A percentile compares a stretch with the other conserved stretches of the same genome.
Evolutionary conservation across 2,329 filamentous ascomycete species (phyloP).

Genomic region (Aspergillus sp.): DNA sequence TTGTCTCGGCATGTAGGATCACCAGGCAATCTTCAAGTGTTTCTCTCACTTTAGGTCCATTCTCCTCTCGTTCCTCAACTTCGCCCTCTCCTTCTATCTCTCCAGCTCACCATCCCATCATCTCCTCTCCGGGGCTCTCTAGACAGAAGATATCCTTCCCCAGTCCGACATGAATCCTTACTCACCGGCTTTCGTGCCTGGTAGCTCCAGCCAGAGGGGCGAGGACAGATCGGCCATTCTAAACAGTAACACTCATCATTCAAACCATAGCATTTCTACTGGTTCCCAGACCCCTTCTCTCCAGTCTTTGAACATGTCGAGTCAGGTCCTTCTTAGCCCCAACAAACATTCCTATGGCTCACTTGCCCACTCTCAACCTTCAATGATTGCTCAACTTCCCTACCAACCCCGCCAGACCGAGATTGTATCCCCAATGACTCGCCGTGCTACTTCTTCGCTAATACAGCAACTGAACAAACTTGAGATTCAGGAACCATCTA

Average conservation of each 20-base stretch:
- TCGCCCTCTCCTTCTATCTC: not conserved
- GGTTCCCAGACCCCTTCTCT: not conserved
- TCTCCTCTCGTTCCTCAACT: not conserved
- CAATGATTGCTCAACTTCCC: not conserved
- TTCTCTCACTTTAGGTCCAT: not conserved
- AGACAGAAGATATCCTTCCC: not conserved
- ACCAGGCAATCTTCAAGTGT: not conserved
- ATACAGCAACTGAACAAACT: constrained; percentile 1
- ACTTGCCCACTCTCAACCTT: not conserved
- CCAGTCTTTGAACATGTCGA: not conserved
- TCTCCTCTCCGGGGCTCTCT: not conserved
- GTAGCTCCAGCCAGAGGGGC: not conserved
- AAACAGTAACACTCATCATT: not conserved
- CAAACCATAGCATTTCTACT: not conserved
- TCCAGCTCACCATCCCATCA: not conserved
- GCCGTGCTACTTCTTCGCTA: not conserved
- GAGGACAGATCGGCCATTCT: not conserved
- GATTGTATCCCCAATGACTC: constrained; percentile 2
- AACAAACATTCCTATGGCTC: not conserved
- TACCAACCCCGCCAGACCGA: not conserved
- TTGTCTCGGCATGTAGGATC: not conserved
- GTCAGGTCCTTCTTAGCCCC: not conserved
- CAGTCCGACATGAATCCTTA: constrained; percentile 6
- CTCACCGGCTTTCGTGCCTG: constrained; percentile 3
- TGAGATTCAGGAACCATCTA: not conserved